Base-by-base conservation (phyloP, 1,139 yeast species). In the Meyerozyma sp. region DNA sequence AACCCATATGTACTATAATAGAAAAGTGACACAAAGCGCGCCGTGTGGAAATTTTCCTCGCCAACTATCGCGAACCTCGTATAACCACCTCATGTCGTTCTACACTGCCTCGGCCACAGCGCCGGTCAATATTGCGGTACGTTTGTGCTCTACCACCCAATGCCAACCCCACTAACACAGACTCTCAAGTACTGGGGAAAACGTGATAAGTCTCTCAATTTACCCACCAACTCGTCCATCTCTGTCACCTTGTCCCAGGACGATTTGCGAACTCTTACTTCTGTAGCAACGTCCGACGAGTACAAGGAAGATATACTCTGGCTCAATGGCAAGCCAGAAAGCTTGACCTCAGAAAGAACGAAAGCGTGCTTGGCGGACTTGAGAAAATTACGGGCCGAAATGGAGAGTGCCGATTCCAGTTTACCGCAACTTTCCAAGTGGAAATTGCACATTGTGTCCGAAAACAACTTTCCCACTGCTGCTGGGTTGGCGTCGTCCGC, bases 171-270 rank as follows among this genome's bases (percentile, higher is more conserved):
- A 59, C 68, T 62, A 58, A 61, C 63, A 13, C 48, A 81, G 86
- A 91, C 98, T 40, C 76, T 93, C 53, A 93, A 93, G 68, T 94
- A 93, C 70, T 93, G 99, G 99, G 98, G 99, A 41, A 93, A 93
- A 67, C 79, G 98, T 59, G 97, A 93, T 64, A 83, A 82, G 49
- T 70, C 74, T 41, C 77, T 93, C 58, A 93, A 93, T 61, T 73
- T 93, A 46, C 99, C 99, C 40, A 93, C 98, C 46, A 93, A 93
- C 68, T 85, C 95, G 9, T 90, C 97, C 26, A 89, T 93, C 54
- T 89, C 97, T 16, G 96, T 94, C 40, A 93, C 99, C 8, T 73
- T 93, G 48, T 80, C 94, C 5, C 98, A 91, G 66, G 80, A 84
- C 50, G 97, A 93, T 62, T 75, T 93, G 56, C 78, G 95, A 57